Evolutionary conservation across 23 red algal species (phyloP).

Genomic region (Agarophyton chilense): DNA sequence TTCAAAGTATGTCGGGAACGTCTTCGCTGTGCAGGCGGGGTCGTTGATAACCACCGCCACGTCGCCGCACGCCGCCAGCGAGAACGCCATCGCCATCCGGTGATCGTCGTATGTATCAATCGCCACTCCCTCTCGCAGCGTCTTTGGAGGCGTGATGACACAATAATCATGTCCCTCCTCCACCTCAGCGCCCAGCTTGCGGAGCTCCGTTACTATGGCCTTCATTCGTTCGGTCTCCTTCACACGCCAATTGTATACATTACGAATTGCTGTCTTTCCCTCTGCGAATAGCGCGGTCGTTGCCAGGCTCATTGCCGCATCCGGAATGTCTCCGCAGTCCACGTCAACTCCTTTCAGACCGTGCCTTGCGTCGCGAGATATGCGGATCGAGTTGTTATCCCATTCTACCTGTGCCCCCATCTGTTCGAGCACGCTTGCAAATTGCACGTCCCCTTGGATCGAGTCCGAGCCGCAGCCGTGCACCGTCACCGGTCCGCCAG

Average conservation of each 20-base stretch:
- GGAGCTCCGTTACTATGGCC: slow-evolving; percentile 93
- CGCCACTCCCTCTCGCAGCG: slow-evolving; percentile 26
- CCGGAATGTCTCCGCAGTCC: slow-evolving; percentile 96
- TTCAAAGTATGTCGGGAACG: slow-evolving; percentile 96
- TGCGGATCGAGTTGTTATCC: slow-evolving; percentile 76
- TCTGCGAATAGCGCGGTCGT: slow-evolving; percentile 88
- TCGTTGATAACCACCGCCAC: slow-evolving; percentile 85
- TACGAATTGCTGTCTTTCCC: slow-evolving; percentile 83
- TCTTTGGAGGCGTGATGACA: slow-evolving; percentile 77
- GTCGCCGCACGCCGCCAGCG: slow-evolving; percentile 89
- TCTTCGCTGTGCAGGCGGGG: slow-evolving; percentile 92
- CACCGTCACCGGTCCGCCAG: slow-evolving; percentile 91
- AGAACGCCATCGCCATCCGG: slow-evolving; percentile 99
- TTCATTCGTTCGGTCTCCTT: slow-evolving; percentile 99
- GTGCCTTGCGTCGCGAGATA: slow-evolving; percentile 53
- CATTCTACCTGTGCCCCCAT: slow-evolving; percentile 96
- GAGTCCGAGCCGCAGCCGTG: slow-evolving; percentile 84
- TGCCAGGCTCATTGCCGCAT: slow-evolving; percentile 99
- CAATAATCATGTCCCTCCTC: slow-evolving; percentile 94
- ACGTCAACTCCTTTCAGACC: slow-evolving; percentile 88
- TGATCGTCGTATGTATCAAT: slow-evolving; percentile 99
- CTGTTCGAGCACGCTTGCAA: slow-evolving; percentile 84
- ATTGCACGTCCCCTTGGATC: slow-evolving; percentile 94
- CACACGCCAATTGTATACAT: slow-evolving; percentile 98
- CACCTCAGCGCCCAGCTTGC: slow-evolving; percentile 93